These are phyloP conservation scores for Phytophthora pistaciae DNA, from an alignment of 352 stramenopile species.

Conservation along the genomic window DNA sequence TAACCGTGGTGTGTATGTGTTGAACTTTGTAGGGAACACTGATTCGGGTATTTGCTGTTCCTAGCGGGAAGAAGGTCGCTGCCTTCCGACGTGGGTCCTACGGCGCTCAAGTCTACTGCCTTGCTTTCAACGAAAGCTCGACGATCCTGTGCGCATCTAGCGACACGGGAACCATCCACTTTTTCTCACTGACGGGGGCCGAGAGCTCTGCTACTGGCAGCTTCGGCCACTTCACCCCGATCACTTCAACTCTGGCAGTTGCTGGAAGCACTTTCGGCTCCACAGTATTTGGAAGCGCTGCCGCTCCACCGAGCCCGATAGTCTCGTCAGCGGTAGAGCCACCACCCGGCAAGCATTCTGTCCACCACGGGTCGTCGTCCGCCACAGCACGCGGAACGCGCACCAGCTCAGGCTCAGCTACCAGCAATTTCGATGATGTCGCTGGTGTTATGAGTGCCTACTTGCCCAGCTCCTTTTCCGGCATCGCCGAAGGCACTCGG, in stretches of 20 bases:
- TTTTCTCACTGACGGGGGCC: conserved; percentile 91
- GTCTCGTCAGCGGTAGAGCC: conserved; percentile 15
- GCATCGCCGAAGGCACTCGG: conserved; percentile 86
- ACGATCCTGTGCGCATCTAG: conserved; percentile 96
- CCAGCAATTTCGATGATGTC: conserved; percentile 73
- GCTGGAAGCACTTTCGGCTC: conserved; percentile 66
- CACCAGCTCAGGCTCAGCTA: conserved; percentile 49
- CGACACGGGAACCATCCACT: conserved; percentile 97
- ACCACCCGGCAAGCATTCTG: conserved; percentile 18
- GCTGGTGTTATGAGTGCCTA: conserved; percentile 77
- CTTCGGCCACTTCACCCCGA: conserved; percentile 82
- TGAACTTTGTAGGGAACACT: conserved; percentile 91
- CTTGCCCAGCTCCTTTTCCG: conserved; percentile 77
- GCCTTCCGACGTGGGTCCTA: conserved; percentile 97
- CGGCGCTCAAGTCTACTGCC: conserved; percentile 95
- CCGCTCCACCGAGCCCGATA: conserved; percentile 20
- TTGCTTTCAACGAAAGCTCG: conserved; percentile 96
- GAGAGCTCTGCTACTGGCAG: conserved; percentile 81
- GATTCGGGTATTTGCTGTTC: conserved; percentile 97
- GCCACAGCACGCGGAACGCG: conserved; percentile 31
- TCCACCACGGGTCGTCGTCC: conserved; percentile 8
- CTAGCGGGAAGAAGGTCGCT: conserved; percentile 88
- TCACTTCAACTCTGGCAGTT: conserved; percentile 80
- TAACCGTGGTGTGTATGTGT: not conserved
- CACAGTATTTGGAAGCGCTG: conserved; percentile 51